These are phyloP conservation scores for Warburgia ugandensis DNA, from an alignment of 164 flowering plant species.

Conservation along the genomic window DNA sequence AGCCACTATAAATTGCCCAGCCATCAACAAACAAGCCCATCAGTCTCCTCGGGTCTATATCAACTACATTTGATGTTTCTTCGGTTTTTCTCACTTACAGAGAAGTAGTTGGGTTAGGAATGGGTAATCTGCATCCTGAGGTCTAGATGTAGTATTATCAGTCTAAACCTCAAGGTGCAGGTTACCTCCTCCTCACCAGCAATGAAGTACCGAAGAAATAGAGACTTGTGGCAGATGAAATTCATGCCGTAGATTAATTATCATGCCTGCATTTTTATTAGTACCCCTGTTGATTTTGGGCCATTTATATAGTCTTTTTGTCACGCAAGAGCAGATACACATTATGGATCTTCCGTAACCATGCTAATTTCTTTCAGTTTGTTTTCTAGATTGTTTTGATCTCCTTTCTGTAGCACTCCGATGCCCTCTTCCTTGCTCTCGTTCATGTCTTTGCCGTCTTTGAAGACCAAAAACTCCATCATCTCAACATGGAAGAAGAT, in stretches of 20 bases:
- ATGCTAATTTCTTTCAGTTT: neutral
- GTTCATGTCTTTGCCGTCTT: slow-evolving; percentile 28
- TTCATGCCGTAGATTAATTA: slow-evolving; percentile 7
- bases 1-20: too few relatives aligned
- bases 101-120: slow-evolving; percentile 6
- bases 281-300: neutral
- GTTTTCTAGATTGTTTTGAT: slow-evolving; percentile 2
- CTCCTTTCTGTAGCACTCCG: slow-evolving; percentile 18
- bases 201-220: too few relatives aligned
- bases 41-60: too few relatives aligned
- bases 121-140: slow-evolving; percentile 15
- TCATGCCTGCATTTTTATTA: neutral
- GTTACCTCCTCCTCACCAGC: slow-evolving; percentile 8
- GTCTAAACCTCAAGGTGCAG: slow-evolving; percentile 6
- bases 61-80: too few relatives aligned
- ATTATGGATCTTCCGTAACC: neutral
- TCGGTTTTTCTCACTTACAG: too few relatives aligned
- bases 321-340: neutral
- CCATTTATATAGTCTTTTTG: neutral
- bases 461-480: slow-evolving; percentile 42
- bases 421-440: slow-evolving; percentile 31
- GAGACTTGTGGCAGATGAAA: too few relatives aligned
- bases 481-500: slow-evolving; percentile 38
- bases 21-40: too few relatives aligned
- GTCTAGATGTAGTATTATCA: neutral